phyloP scores from a whole-genome alignment of 345 rosid genomes.

The Murraya paniculata region DNA sequence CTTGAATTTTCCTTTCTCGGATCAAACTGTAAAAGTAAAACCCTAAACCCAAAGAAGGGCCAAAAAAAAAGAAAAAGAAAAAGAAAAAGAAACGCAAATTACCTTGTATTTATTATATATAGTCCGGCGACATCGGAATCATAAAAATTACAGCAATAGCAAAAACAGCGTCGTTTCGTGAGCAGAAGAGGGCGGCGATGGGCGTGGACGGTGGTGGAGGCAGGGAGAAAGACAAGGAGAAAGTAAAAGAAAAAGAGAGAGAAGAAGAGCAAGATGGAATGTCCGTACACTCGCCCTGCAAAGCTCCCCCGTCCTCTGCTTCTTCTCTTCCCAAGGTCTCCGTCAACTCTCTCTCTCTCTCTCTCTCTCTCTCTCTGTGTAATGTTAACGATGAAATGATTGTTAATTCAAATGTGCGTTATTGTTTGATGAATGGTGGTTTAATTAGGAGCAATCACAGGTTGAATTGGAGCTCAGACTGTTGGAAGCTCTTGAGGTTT shows the following conservation, averaged over 20 bases:
- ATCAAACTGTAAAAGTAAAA: not conserved
- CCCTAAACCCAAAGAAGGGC: too few species aligned
- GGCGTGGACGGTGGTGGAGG: not conserved
- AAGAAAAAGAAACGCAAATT: not conserved
- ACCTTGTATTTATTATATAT: not conserved
- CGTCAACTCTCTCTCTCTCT: not conserved
- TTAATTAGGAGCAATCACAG: conserved; percentile 79
- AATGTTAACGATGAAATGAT: not conserved
- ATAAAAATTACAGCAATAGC: not conserved
- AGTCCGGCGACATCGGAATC: not conserved
- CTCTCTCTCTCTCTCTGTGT: not conserved
- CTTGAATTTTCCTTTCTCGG: not conserved
- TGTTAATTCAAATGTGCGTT: not conserved
- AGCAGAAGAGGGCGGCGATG: not conserved
- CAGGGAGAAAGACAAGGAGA: not conserved
- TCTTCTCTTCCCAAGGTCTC: conserved; percentile 89
- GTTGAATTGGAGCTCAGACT: conserved; percentile 92
- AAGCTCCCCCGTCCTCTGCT: conserved; percentile 92
- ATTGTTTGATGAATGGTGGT: conserved; percentile 7
- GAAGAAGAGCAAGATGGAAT: conserved; percentile 89
- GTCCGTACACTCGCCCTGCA: conserved; percentile 94
- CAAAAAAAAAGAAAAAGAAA: too few species aligned
- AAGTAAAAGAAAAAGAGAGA: conserved; percentile 31
- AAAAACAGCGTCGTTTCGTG: not conserved
- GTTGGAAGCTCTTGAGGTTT: conserved; percentile 87